Conservation (phyloP, 177 flowering plant species). For the Vitis hybrid region DNA sequence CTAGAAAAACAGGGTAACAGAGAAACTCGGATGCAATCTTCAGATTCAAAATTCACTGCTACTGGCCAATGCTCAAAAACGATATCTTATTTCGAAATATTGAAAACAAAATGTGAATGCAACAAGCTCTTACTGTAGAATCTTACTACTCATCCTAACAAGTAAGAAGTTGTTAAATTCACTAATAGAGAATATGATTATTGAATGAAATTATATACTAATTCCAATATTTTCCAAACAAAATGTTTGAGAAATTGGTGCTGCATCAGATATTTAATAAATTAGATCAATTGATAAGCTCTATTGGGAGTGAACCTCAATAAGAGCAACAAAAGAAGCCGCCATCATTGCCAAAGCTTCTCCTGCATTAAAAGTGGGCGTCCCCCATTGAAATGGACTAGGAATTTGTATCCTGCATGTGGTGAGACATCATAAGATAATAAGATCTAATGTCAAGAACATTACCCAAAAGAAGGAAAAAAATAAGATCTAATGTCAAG, state of each 20-base stretch:
- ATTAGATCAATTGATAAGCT: neutral
- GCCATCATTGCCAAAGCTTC: slow-evolving; percentile 71
- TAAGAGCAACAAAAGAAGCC: slow-evolving; percentile 66
- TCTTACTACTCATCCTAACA: neutral
- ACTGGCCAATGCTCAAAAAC: neutral
- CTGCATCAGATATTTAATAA: neutral
- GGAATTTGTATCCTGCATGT: slow-evolving; percentile 65
- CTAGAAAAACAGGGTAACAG: neutral
- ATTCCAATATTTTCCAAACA: neutral
- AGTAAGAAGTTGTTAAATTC: neutral
- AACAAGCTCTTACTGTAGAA: neutral
- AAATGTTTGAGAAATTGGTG: neutral
- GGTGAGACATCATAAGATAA: neutral
- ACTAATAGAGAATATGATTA: neutral
- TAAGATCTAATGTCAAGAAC: neutral
- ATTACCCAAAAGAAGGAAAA: neutral
- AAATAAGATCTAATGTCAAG: neutral
- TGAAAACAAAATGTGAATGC: neutral
- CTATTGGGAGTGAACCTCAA: slow-evolving; percentile 49
- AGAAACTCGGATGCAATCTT: neutral
- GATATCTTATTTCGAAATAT: neutral
- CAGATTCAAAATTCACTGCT: neutral
- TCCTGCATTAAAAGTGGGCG: slow-evolving; percentile 63
- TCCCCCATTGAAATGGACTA: slow-evolving; percentile 81
- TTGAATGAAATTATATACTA: no score